Conservation (phyloP, 495 filamentous ascomycete species). For the Penicillium parvum region DNA sequence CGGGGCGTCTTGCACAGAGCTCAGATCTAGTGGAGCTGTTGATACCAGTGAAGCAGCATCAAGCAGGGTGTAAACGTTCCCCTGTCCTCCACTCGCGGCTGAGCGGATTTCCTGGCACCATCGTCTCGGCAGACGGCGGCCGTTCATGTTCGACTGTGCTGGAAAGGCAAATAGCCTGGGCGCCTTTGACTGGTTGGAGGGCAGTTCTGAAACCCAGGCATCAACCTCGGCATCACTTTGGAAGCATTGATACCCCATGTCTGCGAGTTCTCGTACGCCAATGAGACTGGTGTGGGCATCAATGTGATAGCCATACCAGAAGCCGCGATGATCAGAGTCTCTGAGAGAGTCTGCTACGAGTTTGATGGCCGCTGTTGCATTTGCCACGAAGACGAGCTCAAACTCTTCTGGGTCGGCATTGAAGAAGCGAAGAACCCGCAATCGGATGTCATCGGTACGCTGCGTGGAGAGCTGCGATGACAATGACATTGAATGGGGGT, state of each 20-base stretch:
- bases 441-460: constrained; percentile 70
- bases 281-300: constrained; percentile 87
- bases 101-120: constrained; percentile 61
- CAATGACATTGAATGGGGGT: constrained; percentile 82
- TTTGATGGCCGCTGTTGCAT: constrained; percentile 89
- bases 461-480: constrained; percentile 74
- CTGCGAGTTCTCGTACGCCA: constrained; percentile 71
- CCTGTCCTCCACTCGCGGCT: constrained; percentile 5
- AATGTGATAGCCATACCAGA: constrained; percentile 78
- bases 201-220: constrained; percentile 53
- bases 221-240: constrained; percentile 60
- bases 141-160: constrained; percentile 91
- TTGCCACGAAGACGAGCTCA: constrained; percentile 87
- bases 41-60: constrained; percentile 85
- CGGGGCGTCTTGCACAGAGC: constrained; percentile 55
- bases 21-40: constrained; percentile 71
- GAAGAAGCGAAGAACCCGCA: constrained; percentile 72
- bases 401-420: constrained; percentile 79
- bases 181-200: constrained; percentile 17
- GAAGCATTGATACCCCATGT: constrained; percentile 60
- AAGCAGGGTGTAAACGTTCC: constrained; percentile 63
- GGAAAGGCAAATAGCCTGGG: constrained; percentile 73
- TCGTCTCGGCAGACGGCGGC: constrained; percentile 63
- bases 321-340: constrained; percentile 55
- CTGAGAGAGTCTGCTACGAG: constrained; percentile 72